Conservation (phyloP, 2,329 filamentous ascomycete genomes). For the Fusarium metavorans region DNA sequence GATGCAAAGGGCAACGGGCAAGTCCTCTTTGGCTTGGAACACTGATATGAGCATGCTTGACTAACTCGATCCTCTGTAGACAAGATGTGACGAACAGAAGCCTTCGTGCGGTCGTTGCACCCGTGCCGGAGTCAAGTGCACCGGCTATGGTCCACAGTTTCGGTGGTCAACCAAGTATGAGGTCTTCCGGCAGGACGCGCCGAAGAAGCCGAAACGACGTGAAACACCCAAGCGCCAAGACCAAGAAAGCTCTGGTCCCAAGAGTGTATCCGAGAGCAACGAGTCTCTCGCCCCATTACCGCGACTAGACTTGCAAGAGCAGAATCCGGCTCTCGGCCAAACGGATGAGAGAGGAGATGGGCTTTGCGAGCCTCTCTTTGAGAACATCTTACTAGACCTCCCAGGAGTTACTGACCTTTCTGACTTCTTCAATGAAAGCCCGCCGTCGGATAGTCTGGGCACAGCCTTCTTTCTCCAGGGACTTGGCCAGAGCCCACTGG, state of each 20-base stretch:
- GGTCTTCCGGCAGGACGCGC: neutral
- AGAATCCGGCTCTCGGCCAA: neutral
- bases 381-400: neutral
- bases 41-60: neutral
- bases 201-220: neutral
- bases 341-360: neutral
- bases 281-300: neutral
- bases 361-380: neutral
- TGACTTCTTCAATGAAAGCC: neutral
- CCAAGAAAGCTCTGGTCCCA: neutral
- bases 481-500: neutral
- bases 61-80: neutral
- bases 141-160: conserved; percentile 23
- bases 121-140: conserved; percentile 14
- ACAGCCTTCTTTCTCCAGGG: neutral
- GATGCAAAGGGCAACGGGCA: conserved; percentile 30
- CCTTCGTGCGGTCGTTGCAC: conserved; percentile 23
- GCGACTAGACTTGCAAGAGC: neutral
- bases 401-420: neutral
- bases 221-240: neutral
- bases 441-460: neutral
- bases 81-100: conserved; percentile 26
- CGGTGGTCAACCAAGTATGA: conserved; percentile 30
- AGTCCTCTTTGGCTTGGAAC: conserved; percentile 1
- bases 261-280: neutral